A percentile compares a stretch with the other conserved stretches of the same genome.
Evolutionary conservation across 768 basidiomycete species (phyloP).

Genomic region (Porphyrellus cyaneotinctus): DNA sequence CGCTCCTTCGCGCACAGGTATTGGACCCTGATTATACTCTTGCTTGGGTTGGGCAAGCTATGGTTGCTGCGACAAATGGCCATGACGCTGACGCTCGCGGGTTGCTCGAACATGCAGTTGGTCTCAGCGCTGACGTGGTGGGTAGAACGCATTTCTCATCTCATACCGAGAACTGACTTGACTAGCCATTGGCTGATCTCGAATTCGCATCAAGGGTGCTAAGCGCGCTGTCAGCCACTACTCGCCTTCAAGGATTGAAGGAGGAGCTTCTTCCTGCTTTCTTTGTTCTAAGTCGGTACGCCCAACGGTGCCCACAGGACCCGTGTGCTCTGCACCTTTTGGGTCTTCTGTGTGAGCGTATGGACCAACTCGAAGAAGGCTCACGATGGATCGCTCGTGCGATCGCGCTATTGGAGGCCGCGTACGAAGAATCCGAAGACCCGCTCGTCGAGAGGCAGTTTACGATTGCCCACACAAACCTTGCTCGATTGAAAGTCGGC

Average conservation of each 20-base stretch:
- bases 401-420: constrained; percentile 72
- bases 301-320: constrained; percentile 61
- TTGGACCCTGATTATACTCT: constrained; percentile 86
- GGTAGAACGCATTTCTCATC: constrained; percentile 18
- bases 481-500: constrained; percentile 73
- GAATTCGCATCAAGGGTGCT: constrained; percentile 67
- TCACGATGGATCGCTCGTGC: constrained; percentile 53
- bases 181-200: constrained; percentile 76
- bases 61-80: constrained; percentile 59
- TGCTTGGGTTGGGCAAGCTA: constrained; percentile 88
- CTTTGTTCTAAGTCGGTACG: constrained; percentile 77
- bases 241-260: constrained; percentile 20
- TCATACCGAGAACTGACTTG: constrained; percentile 9
- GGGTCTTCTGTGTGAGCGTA: constrained; percentile 78
- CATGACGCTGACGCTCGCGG: constrained; percentile 59
- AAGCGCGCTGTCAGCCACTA: constrained; percentile 28
- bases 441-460: constrained; percentile 72
- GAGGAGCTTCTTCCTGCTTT: constrained; percentile 70
- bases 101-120: constrained; percentile 70
- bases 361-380: constrained; percentile 67
- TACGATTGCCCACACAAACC: constrained; percentile 74
- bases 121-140: constrained; percentile 56
- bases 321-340: constrained; percentile 77
- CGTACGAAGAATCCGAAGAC: constrained; percentile 87
- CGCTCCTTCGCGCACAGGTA: constrained; percentile 82